These are phyloP conservation scores for Bruguiera hainesii DNA, from an alignment of 441 rosid genomes.

Conservation along the genomic window DNA sequence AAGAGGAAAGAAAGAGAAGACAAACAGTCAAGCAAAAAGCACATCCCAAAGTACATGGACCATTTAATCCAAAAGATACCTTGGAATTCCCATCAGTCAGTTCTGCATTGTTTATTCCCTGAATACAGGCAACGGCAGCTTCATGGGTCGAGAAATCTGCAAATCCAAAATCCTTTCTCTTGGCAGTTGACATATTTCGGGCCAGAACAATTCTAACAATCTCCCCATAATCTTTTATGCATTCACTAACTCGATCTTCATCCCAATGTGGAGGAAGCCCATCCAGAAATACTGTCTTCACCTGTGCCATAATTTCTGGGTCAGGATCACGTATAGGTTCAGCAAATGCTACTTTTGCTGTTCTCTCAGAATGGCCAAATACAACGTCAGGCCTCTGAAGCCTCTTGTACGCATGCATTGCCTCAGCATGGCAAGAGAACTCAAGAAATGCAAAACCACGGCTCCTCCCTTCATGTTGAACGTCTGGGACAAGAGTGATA, in stretches of 20 bases:
- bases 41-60: not conserved
- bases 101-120: constrained; percentile 44
- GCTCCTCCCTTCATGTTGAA: constrained; percentile 62
- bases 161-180: constrained; percentile 67
- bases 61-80: constrained; percentile 28
- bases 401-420: constrained; percentile 61
- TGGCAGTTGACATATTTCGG: constrained; percentile 63
- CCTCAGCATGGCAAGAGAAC: constrained; percentile 61
- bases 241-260: constrained; percentile 49
- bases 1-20: not conserved
- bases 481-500: constrained; percentile 58
- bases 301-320: constrained; percentile 69
- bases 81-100: constrained; percentile 39
- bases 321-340: constrained; percentile 70
- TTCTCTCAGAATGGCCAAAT: constrained; percentile 63
- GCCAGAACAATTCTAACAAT: constrained; percentile 50
- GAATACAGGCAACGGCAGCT: constrained; percentile 56
- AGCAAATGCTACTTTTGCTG: constrained; percentile 71
- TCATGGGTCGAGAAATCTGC: constrained; percentile 57
- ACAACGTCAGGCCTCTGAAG: constrained; percentile 71
- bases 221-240: constrained; percentile 42
- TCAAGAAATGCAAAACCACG: constrained; percentile 73
- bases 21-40: not conserved
- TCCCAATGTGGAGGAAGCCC: constrained; percentile 71
- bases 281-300: constrained; percentile 63